Evolutionary conservation across 805 yeast species (phyloP).

Genomic region (Yamadazyma nakazawae): DNA sequence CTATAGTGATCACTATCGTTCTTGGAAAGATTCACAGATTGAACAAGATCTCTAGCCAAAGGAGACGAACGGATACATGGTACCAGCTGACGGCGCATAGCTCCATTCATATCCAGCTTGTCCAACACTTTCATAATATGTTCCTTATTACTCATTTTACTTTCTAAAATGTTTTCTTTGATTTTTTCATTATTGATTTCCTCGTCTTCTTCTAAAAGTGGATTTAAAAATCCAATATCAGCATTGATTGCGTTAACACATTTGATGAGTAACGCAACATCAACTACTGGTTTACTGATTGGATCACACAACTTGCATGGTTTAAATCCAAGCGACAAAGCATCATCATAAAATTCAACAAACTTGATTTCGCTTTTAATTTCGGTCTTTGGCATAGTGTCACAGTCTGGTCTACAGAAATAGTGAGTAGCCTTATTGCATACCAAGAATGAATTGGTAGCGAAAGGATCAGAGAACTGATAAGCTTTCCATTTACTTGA

Average conservation of each 20-base stretch:
- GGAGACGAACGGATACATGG: constrained; percentile 17
- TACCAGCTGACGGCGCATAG: constrained; percentile 22
- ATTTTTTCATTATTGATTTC: constrained; percentile 34
- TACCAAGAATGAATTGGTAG: constrained; percentile 55
- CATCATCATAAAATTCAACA: constrained; percentile 39
- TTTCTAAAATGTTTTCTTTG: constrained; percentile 33
- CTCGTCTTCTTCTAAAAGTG: constrained; percentile 46
- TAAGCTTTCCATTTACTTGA: constrained; percentile 58
- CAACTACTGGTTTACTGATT: constrained; percentile 40
- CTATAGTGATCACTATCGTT: constrained; percentile 68
- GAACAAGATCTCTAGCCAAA: not conserved
- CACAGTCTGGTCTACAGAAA: constrained; percentile 74
- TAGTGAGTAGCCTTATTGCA: constrained; percentile 39
- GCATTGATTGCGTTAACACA: constrained; percentile 57
- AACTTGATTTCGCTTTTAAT: constrained; percentile 46
- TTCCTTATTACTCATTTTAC: constrained; percentile 23
- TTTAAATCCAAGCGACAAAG: constrained; percentile 41
- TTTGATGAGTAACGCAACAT: constrained; percentile 40
- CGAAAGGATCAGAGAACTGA: constrained; percentile 64
- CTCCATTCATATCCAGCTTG: constrained; percentile 9
- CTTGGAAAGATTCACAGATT: constrained; percentile 37
- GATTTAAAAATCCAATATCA: constrained; percentile 55
- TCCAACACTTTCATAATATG: constrained; percentile 22
- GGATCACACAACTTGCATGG: constrained; percentile 62
- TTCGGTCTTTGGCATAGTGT: constrained; percentile 41